Percentiles rank a stretch among this genome's conserved stretches.
phyloP scores from a whole-genome alignment of 2,329 filamentous ascomycete species.

The Teratosphaeriaceae sp. region DNA sequence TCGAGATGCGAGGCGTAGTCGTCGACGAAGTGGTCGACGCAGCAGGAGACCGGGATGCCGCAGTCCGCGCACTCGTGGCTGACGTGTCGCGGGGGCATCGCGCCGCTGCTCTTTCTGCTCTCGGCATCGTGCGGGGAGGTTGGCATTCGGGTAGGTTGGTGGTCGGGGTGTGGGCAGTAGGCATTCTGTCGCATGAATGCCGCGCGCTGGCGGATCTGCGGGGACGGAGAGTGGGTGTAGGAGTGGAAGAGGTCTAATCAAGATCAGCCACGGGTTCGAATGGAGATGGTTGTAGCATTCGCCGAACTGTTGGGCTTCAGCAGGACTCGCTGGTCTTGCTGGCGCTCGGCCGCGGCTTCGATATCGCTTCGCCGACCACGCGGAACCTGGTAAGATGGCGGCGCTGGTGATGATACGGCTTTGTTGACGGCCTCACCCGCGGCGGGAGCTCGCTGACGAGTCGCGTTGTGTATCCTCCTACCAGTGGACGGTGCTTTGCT shows the following conservation, averaged over 20 bases:
- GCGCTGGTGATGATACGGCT: too few species aligned
- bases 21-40: constrained; percentile 89
- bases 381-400: not conserved
- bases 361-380: not conserved
- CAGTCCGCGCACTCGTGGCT: constrained; percentile 95
- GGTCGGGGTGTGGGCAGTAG: constrained; percentile 84
- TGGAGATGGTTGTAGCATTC: too few species aligned
- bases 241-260: constrained; percentile 96
- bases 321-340: constrained; percentile 30
- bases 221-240: constrained; percentile 81
- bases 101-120: not conserved
- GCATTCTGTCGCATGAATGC: constrained; percentile 91
- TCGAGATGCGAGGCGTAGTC: constrained; percentile 91
- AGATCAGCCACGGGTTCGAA: too few species aligned
- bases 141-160: constrained; percentile 66
- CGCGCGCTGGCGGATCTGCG: constrained; percentile 78
- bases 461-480: constrained; percentile 5
- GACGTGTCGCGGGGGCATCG: constrained; percentile 69
- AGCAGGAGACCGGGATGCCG: constrained; percentile 88
- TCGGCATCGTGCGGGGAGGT: constrained; percentile 59
- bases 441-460: constrained; percentile 1
- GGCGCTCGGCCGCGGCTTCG: constrained; percentile 2
- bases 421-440: constrained; percentile 1
- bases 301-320: constrained; percentile 66
- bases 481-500: not conserved